Base-by-base conservation (phyloP, 2,329 filamentous ascomycete species). In the Colletotrichum acutatum region DNA sequence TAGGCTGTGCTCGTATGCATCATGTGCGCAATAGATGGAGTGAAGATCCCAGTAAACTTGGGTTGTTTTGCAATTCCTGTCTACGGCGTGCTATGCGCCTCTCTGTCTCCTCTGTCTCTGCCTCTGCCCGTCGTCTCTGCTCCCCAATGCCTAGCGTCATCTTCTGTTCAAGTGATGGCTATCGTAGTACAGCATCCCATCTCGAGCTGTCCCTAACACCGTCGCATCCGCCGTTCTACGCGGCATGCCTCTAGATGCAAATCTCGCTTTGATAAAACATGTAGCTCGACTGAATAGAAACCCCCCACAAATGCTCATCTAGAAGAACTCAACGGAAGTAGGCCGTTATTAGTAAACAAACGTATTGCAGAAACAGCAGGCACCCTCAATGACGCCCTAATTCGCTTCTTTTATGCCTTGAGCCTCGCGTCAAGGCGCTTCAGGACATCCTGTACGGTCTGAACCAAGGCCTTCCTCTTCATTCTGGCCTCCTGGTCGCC, bases 401-500 rank as follows among this genome's bases (percentile, higher is more conserved):
- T 22, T 63, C 34, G 67, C 62, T 62, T 11, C 19, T 58, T 46
- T 61, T 22, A 37, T 42, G 37, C 26, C 19, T 68, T 42, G 19
- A 69, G 24, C 59, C 22, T 72, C 12, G 86, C 85, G 79, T 97
- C 94, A 71, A 96, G 80, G 32, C 86, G 85, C 78, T 87, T 91
- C 76, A 97, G 81, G 56, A 93, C 84, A 12, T 85, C 88, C 80
- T 96, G 93, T 4, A 93, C 91, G 75, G 92, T 88, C 77, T 86
- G 90, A n/a, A 96, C 92, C 63, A 95, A 82, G 71, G 91, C 92
- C 84, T 93, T 95, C 78, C 94, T 85, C 80, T 86, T 89, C 14
- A 86, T 83, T 74, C 93, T 87, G 30, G 93, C 90, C 14, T 92
- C 90, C 11, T 84, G 80, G 75, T 94, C 90, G 5, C 93, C 93